Conservation (phyloP, 1,139 yeast species). For the Blastobotrys buckinghamii region DNA sequence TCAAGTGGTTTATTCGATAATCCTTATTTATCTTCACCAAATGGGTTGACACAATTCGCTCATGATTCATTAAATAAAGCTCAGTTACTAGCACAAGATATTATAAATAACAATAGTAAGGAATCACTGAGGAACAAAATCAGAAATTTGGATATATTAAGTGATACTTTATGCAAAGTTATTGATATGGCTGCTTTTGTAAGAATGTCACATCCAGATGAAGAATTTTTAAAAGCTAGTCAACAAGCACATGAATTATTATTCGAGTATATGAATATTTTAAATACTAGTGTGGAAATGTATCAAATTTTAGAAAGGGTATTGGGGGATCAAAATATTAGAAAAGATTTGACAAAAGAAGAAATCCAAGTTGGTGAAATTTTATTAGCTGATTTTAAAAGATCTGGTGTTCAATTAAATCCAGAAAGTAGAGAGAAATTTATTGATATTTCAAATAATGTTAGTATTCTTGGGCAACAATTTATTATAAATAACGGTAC, state of each 20-base stretch:
- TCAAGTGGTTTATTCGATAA: constrained; percentile 68
- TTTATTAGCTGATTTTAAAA: constrained; percentile 76
- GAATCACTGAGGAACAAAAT: constrained; percentile 52
- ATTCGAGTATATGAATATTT: constrained; percentile 90
- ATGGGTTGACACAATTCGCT: constrained; percentile 66
- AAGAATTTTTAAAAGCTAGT: constrained; percentile 68
- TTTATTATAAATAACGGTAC: constrained; percentile 54
- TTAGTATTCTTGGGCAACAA: constrained; percentile 76
- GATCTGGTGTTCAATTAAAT: constrained; percentile 81
- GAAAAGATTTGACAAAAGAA: constrained; percentile 48
- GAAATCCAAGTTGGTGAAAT: constrained; percentile 80
- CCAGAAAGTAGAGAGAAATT: constrained; percentile 61
- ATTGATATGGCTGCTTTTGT: constrained; percentile 93
- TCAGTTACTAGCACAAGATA: constrained; percentile 48
- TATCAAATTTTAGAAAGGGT: constrained; percentile 55
- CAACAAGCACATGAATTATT: constrained; percentile 82
- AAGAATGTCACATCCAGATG: constrained; percentile 79
- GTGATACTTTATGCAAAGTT: constrained; percentile 86
- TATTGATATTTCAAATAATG: constrained; percentile 72
- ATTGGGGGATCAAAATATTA: constrained; percentile 41
- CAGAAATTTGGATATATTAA: constrained; percentile 68
- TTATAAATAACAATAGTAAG: constrained; percentile 41
- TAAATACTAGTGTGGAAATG: constrained; percentile 78
- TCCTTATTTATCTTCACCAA: constrained; percentile 59
- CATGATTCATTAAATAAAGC: constrained; percentile 58